A percentile compares a stretch with the other conserved stretches of the same genome.
These are phyloP conservation scores for Cyphellophora europaea DNA, from an alignment of 2,329 filamentous ascomycete genomes.

Conservation along the genomic window DNA sequence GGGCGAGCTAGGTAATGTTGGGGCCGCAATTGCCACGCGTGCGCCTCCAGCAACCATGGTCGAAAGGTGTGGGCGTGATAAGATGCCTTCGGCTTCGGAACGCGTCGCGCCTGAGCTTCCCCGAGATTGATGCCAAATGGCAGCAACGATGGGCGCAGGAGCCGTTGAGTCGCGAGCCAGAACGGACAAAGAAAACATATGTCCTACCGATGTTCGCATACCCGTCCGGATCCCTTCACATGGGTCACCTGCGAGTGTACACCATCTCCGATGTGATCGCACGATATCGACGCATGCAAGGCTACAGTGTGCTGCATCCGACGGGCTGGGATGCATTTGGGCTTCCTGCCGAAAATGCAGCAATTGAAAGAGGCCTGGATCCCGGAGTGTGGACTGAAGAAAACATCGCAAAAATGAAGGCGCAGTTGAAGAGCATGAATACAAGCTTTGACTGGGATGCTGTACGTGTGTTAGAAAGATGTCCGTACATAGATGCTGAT, in stretches of 20 bases:
- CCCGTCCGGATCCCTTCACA: conserved; percentile 75
- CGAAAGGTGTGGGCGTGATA: no score
- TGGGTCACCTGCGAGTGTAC: conserved; percentile 82
- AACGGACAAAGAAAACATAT: conserved; percentile 41
- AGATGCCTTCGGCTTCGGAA: no score
- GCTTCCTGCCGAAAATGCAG: conserved; percentile 82
- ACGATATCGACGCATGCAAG: conserved; percentile 65
- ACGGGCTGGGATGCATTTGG: conserved; percentile 96
- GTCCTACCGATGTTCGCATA: conserved; percentile 91
- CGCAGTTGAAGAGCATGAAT: conserved; percentile 69
- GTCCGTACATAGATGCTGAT: conserved; percentile 21
- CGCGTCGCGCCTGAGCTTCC: no score
- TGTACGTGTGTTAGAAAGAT: conserved; percentile 42
- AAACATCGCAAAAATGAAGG: conserved; percentile 80
- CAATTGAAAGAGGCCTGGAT: conserved; percentile 69
- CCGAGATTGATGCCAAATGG: conserved; percentile 45
- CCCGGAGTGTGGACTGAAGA: conserved; percentile 68
- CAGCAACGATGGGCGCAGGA: conserved; percentile 36
- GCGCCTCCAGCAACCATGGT: no score
- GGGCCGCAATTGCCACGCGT: no score
- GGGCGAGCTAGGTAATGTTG: no score
- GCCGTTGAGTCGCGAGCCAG: neutral
- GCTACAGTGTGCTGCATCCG: conserved; percentile 68
- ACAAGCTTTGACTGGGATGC: conserved; percentile 74
- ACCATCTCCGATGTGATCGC: conserved; percentile 81